These are phyloP conservation scores for Termitomyces sp. DNA, from an alignment of 768 basidiomycete genomes.

Conservation along the genomic window DNA sequence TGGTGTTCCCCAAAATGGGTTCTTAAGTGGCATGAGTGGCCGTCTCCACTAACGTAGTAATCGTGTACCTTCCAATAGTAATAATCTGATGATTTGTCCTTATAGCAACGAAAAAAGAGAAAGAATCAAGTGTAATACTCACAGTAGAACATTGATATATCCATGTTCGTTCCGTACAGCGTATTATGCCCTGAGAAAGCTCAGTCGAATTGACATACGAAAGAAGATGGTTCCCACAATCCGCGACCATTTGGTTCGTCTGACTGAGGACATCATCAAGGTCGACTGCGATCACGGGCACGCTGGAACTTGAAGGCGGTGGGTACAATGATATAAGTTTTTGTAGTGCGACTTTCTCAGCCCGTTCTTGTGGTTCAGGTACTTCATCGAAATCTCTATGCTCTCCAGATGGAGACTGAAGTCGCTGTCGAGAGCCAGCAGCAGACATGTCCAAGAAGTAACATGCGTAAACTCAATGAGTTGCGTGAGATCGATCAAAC, in stretches of 20 bases:
- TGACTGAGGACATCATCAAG: constrained; percentile 62
- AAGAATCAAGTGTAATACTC: constrained; percentile 16
- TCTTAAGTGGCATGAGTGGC: constrained; percentile 21
- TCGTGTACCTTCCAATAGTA: constrained; percentile 65
- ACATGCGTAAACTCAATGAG: constrained; percentile 5
- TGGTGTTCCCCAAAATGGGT: constrained; percentile 58
- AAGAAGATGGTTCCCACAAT: constrained; percentile 36
- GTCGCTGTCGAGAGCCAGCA: constrained; percentile 19
- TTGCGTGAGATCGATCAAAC: neutral
- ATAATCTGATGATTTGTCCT: constrained; percentile 39
- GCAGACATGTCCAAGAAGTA: constrained; percentile 19
- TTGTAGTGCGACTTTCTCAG: constrained; percentile 22
- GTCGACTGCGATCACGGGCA: constrained; percentile 54
- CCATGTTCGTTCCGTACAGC: constrained; percentile 50
- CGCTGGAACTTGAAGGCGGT: constrained; percentile 15
- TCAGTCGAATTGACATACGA: neutral
- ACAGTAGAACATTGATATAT: constrained; percentile 56
- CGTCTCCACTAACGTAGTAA: neutral
- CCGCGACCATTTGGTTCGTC: constrained; percentile 52
- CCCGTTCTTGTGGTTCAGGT: constrained; percentile 9
- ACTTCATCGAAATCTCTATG: constrained; percentile 2
- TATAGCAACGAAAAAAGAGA: neutral
- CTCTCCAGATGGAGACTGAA: constrained; percentile 10
- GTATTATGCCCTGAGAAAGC: constrained; percentile 57
- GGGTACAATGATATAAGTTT: constrained; percentile 14